Evolutionary conservation across 345 rosid species (phyloP), one percentile per base, ranked within the genome.

Genomic region (Diplotaxis tenuifolia): DNA sequence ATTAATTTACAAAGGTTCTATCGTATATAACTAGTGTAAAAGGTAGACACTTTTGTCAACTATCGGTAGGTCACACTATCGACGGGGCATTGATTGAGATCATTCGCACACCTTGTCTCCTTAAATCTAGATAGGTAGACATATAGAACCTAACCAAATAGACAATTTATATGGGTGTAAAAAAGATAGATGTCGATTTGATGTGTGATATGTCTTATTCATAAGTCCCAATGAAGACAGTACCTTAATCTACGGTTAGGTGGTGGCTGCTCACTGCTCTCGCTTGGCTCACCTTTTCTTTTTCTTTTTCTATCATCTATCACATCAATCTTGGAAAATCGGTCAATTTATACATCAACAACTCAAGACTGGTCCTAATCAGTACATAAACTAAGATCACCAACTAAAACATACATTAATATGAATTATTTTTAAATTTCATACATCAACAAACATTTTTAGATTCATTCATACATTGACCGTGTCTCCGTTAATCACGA

Each of bases 221-320:
- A 56, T 45, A 28, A 70, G 71, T 70, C 79, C 62, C 75, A 70
- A 47, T 68, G 58, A n/a, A 53, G 74, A 57, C 64, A 68, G 71
- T 57, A n/a, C 61, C 54, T 55, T 76, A 29, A 75, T 61, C 79
- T 56, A 47, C 23, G 67, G 78, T 82, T 91, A 84, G 97, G 97
- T 88, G 76, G 86, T 19, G 85, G 76, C 91, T 88, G 98, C 57
- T 91, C 89, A 91, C 83, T 96, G 59, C 82, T 84, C 67, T 84
- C 79, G 74, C 83, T 62, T 62, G 50, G 36, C 52, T 18, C 31
- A 22, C 53, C 64, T 65, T 66, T 75, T 8, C 72, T 78, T 18
- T 57, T 67, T 38, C 38, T n/a, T 67, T 74, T 60, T 32, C 56
- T 38, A 61, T 62, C 74, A 20, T n/a, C 70, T 64, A 45, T 70